A percentile compares a stretch with the other conserved stretches of the same genome.
phyloP scores from a whole-genome alignment of 1,139 yeast genomes.

The Magnusiomyces sp. region DNA sequence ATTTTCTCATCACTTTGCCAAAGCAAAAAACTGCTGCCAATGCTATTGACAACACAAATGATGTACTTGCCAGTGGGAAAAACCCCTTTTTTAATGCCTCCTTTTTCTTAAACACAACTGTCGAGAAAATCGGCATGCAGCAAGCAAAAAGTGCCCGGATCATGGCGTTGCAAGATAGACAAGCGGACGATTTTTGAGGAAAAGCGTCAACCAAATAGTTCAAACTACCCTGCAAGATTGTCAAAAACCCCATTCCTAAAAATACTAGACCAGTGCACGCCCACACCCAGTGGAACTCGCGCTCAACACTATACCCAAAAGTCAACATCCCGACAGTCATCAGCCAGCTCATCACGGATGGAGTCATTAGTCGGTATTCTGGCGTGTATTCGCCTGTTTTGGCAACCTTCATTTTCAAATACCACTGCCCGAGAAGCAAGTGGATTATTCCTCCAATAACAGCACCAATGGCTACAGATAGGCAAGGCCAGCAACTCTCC shows the following conservation, averaged over 20 bases:
- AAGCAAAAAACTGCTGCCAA: too few relatives aligned
- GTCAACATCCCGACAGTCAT: constrained; percentile 67
- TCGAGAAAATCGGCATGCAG: constrained; percentile 67
- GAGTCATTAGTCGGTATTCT: constrained; percentile 50
- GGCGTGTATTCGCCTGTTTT: constrained; percentile 35
- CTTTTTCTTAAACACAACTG: constrained; percentile 44
- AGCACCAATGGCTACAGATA: constrained; percentile 50
- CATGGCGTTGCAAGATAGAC: constrained; percentile 71
- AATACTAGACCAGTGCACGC: constrained; percentile 59
- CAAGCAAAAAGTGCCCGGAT: constrained; percentile 63
- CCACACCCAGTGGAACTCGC: constrained; percentile 63
- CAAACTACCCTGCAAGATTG: constrained; percentile 48
- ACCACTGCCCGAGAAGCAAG: constrained; percentile 31
- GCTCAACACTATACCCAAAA: constrained; percentile 63
- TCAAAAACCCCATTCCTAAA: constrained; percentile 55
- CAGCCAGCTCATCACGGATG: constrained; percentile 38
- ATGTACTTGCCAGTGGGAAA: too few relatives aligned
- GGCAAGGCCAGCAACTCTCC: constrained; percentile 46
- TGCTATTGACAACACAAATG: too few relatives aligned
- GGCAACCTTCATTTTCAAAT: too few relatives aligned
- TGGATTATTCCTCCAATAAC: constrained; percentile 43
- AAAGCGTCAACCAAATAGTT: constrained; percentile 60
- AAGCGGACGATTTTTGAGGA: constrained; percentile 61
- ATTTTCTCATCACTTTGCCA: too few relatives aligned
- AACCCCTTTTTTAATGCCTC: too few relatives aligned